Base-by-base conservation (phyloP, 164 flowering plant genomes). In the Santalum album region DNA sequence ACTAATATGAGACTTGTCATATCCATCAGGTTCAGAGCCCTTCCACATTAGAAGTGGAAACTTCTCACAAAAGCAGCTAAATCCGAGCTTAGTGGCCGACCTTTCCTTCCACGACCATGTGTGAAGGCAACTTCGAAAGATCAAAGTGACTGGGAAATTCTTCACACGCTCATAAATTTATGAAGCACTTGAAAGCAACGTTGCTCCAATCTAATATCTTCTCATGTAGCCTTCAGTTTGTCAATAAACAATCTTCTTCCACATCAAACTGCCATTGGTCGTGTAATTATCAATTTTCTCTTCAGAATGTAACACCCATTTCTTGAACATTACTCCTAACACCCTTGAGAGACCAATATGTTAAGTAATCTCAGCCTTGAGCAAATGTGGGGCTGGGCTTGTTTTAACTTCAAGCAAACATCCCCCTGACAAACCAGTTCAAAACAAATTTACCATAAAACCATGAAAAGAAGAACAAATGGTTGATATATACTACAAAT, bases 381-480 rank as follows among this genome's bases (percentile, higher is more conserved):
- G 68, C 79, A 83, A 68, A 67, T 67, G 67, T 76, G 73, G 83
- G 88, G 82, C 83, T 83, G 80, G 83, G 69, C 85, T 78, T 78
- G 86, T 80, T 84, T 77, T 75, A 75, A 79, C 91, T 84, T 84
- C 81, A 84, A 82, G 74, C 84, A 72, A 79, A 77, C 60, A 72
- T 53, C 73, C 82, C 87, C 88, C 90, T 82, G 86, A 76, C 81
- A 83, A 81, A 75, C 84, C 86, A 84, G 80, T 77, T 76, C 68
- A 81, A 78, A 75, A 59, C 65, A 65, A 56, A 78, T 3, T 74
- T 70, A 69, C 69, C n/a, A n/a, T n/a, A n/a, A n/a, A n/a, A 71
- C 75, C 35, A 72, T 61, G 62, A 56, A 72, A 74, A 42, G 45
- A 65, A 57, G 22, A 53, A 57, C 40, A 59, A 52, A 18, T 25